phyloP scores from a whole-genome alignment of 2,329 filamentous ascomycete species.

The Diplodia sapinea region DNA sequence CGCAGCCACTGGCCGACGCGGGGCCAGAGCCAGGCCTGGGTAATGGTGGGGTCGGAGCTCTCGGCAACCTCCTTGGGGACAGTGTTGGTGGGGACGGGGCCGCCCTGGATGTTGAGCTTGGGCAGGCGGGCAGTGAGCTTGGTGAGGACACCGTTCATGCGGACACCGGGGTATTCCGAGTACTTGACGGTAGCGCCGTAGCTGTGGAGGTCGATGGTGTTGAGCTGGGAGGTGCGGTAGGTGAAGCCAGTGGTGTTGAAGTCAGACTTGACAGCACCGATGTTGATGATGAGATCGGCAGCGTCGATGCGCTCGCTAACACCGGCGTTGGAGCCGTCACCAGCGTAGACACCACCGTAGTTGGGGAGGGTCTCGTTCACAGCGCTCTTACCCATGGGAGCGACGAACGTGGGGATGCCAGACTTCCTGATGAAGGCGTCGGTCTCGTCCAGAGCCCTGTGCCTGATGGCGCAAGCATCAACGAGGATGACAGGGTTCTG shows the following conservation, averaged over 20 bases:
- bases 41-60: slow-evolving; percentile 57
- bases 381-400: slow-evolving; percentile 87
- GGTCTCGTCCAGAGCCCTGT: slow-evolving; percentile 74
- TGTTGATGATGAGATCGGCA: slow-evolving; percentile 72
- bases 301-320: slow-evolving; percentile 69
- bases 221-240: slow-evolving; percentile 76
- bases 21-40: slow-evolving; percentile 79
- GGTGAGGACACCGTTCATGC: slow-evolving; percentile 77
- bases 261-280: slow-evolving; percentile 75
- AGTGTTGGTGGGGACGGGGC: slow-evolving; percentile 62
- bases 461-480: slow-evolving; percentile 81
- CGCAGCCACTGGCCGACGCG: slow-evolving; percentile 74
- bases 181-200: slow-evolving; percentile 75
- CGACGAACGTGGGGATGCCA: slow-evolving; percentile 80
- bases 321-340: slow-evolving; percentile 71
- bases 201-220: slow-evolving; percentile 82
- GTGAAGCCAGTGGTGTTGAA: slow-evolving; percentile 86
- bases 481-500: slow-evolving; percentile 79
- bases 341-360: slow-evolving; percentile 85
- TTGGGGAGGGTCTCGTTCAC: slow-evolving; percentile 77
- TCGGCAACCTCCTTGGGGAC: slow-evolving; percentile 47
- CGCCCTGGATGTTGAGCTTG: slow-evolving; percentile 62
- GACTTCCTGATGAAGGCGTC: slow-evolving; percentile 75
- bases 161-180: slow-evolving; percentile 77
- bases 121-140: slow-evolving; percentile 67